Conservation (phyloP, 768 basidiomycete genomes). For the Boletus rufocinnamomeus region DNA sequence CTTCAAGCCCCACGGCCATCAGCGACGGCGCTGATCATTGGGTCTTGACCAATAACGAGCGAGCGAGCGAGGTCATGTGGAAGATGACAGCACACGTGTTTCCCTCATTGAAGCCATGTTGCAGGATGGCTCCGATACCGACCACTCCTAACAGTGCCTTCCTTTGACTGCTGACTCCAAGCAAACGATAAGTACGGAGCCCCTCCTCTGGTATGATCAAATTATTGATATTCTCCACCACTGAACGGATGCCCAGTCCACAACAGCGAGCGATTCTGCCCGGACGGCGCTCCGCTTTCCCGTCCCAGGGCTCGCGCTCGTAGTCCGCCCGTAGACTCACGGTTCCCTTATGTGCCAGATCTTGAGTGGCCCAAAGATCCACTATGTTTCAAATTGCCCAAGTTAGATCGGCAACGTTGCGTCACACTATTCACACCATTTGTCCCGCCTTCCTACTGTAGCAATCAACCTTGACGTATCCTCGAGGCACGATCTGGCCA, state of each 20-base stretch:
- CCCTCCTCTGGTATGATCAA: not conserved
- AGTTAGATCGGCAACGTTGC: constrained; percentile 16
- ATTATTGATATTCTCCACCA: not conserved
- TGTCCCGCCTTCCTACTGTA: constrained; percentile 17
- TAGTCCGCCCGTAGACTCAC: constrained; percentile 1
- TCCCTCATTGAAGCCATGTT: constrained; percentile 22
- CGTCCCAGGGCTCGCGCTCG: constrained; percentile 3
- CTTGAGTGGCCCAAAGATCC: constrained; percentile 7
- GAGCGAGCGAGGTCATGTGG: not conserved
- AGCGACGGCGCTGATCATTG: constrained; percentile 1
- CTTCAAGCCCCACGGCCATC: constrained; percentile 14
- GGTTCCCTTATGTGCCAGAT: constrained; percentile 6
- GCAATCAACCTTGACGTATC: constrained; percentile 26
- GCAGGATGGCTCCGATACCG: not conserved
- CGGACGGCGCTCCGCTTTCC: constrained; percentile 29
- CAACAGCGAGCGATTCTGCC: not conserved
- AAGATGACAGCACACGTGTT: constrained; percentile 18
- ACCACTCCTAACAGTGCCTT: constrained; percentile 16
- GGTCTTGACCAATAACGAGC: not conserved
- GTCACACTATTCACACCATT: constrained; percentile 15
- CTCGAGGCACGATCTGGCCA: constrained; percentile 31
- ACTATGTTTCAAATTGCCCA: constrained; percentile 26
- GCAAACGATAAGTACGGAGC: not conserved
- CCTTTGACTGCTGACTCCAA: constrained; percentile 4
- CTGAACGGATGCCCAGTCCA: not conserved